phyloP scores from a whole-genome alignment of 768 basidiomycete species.

The Solioccasus polychromus region DNA sequence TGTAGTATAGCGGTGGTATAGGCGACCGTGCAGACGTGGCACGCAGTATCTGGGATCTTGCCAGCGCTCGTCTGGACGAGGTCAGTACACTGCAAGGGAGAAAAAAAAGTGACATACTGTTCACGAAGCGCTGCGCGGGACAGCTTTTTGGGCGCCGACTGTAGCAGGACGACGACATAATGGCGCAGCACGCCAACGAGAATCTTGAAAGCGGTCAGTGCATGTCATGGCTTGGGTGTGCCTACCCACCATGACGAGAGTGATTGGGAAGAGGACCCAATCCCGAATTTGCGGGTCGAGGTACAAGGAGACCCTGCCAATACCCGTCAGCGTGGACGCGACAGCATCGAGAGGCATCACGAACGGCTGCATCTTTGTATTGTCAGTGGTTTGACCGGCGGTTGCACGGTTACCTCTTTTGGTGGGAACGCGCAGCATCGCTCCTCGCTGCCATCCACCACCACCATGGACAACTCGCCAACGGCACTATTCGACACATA shows the following conservation, averaged over 20 bases:
- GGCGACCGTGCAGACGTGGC: slow-evolving; percentile 79
- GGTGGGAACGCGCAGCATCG: slow-evolving; percentile 19
- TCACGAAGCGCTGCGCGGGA: slow-evolving; percentile 80
- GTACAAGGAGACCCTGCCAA: slow-evolving; percentile 51
- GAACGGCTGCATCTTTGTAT: slow-evolving; percentile 35
- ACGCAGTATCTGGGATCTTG: slow-evolving; percentile 81
- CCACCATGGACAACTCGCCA: slow-evolving; percentile 75
- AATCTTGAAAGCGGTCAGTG: slow-evolving; percentile 49
- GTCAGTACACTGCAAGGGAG: not conserved
- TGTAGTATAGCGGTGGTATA: slow-evolving; percentile 70
- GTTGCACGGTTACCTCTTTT: slow-evolving; percentile 23
- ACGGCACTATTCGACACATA: slow-evolving; percentile 88
- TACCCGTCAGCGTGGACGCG: slow-evolving; percentile 9
- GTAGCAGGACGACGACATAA: slow-evolving; percentile 85
- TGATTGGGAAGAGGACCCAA: slow-evolving; percentile 95
- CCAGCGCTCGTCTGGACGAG: slow-evolving; percentile 62
- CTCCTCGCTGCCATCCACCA: not conserved
- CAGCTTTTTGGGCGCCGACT: slow-evolving; percentile 78
- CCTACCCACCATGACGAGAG: slow-evolving; percentile 84
- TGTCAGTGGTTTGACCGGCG: slow-evolving; percentile 8
- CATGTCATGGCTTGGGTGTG: not conserved
- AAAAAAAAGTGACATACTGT: slow-evolving; percentile 59
- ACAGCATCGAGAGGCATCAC: slow-evolving; percentile 8
- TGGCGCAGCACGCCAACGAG: slow-evolving; percentile 90
- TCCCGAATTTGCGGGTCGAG: slow-evolving; percentile 96